phyloP scores from a whole-genome alignment of 2,329 filamentous ascomycete species.

The Cadophora luteo-olivacea region DNA sequence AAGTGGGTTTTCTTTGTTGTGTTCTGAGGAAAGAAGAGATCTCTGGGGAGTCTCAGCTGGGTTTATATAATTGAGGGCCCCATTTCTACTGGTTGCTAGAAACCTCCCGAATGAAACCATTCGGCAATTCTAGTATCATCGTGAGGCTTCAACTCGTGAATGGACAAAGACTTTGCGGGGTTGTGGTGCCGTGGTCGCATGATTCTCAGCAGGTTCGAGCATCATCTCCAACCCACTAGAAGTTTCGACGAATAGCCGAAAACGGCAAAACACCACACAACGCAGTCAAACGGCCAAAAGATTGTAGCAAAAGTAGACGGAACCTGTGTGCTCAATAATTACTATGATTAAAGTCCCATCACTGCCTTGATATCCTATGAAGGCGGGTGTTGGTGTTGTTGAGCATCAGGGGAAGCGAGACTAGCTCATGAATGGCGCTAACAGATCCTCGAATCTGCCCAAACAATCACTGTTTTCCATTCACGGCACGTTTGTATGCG shows the following conservation, averaged over 20 bases:
- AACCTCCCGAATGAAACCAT: constrained; percentile 20
- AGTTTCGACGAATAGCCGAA: constrained; percentile 19
- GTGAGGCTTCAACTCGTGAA: constrained; percentile 6
- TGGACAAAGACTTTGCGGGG: constrained; percentile 2
- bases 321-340: background rate
- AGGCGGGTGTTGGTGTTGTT: too few species aligned
- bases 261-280: background rate
- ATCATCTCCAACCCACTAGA: constrained; percentile 25
- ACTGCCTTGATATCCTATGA: too few species aligned
- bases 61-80: constrained; percentile 31
- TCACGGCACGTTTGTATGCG: too few species aligned
- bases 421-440: too few species aligned
- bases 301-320: background rate
- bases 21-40: constrained; percentile 19
- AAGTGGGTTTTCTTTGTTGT: constrained; percentile 29
- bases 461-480: too few species aligned
- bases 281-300: background rate
- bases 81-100: constrained; percentile 29
- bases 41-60: constrained; percentile 12
- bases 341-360: background rate
- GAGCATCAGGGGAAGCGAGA: too few species aligned
- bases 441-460: too few species aligned
- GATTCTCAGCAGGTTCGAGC: background rate
- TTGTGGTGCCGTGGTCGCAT: constrained; percentile 8
- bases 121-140: constrained; percentile 32